phyloP scores from a whole-genome alignment of 2,329 filamentous ascomycete genomes.

The Pseudogymnoascus sp. region DNA sequence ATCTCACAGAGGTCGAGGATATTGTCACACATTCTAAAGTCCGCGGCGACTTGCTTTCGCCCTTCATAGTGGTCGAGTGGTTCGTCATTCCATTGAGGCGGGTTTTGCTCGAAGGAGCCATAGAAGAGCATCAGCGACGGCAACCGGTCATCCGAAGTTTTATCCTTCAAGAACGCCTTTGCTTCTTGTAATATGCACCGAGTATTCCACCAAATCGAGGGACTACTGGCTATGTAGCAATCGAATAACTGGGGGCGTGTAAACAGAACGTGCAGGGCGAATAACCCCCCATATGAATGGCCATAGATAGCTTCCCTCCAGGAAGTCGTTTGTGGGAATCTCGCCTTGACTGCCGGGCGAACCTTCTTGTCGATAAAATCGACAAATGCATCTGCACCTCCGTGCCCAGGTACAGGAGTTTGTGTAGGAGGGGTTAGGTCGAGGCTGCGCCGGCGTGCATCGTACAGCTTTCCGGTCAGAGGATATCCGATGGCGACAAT shows the following conservation, averaged over 20 bases:
- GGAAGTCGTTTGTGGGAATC: background rate
- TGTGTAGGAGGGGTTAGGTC: background rate
- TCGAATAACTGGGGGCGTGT: background rate
- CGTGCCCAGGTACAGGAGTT: background rate
- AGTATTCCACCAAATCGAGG: slow-evolving; percentile 1
- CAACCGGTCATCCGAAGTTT: background rate
- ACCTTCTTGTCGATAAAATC: background rate
- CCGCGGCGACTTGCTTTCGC: background rate
- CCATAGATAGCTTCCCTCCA: slow-evolving; percentile 1
- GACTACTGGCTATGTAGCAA: background rate
- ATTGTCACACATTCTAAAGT: slow-evolving; percentile 3
- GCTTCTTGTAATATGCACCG: background rate
- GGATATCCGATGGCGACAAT: slow-evolving; percentile 43
- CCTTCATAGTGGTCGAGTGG: background rate
- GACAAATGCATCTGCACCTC: background rate
- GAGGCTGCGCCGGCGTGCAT: background rate
- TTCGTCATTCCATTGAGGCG: background rate
- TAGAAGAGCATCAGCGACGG: background rate
- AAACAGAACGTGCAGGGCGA: background rate
- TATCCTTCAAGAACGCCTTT: background rate
- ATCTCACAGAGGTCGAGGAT: background rate
- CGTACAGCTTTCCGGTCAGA: slow-evolving; percentile 44
- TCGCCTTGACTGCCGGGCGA: background rate
- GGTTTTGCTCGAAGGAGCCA: background rate
- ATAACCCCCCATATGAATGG: background rate